A percentile compares a stretch with the other conserved stretches of the same genome.
Evolutionary conservation across 2,329 filamentous ascomycete species (phyloP).

Genomic region (Sporothrix euskadiensis): DNA sequence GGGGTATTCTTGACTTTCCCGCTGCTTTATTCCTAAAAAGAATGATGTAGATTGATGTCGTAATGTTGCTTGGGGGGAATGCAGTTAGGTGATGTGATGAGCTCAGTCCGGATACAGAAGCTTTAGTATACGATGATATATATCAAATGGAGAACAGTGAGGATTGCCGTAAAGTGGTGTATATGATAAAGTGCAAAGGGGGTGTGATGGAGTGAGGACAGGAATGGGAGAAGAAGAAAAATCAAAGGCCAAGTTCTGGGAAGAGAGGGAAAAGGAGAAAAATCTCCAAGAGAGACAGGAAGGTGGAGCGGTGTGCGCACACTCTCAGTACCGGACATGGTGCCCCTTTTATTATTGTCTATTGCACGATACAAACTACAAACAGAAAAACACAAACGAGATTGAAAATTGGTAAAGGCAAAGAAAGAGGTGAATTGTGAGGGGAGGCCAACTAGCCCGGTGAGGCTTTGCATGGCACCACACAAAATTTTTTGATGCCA

Average conservation of each 20-base stretch:
- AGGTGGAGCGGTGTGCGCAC: not conserved
- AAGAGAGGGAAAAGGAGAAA: not conserved
- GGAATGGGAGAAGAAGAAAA: not conserved
- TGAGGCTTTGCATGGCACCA: not conserved
- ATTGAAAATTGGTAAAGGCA: not conserved
- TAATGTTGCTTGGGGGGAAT: too few species aligned
- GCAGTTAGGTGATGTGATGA: not conserved
- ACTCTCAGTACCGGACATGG: not conserved
- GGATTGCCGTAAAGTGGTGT: not conserved
- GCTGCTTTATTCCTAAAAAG: not conserved
- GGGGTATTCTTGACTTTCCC: not conserved
- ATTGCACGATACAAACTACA: conserved; percentile 13
- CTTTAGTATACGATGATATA: not conserved
- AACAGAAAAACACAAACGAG: conserved; percentile 14
- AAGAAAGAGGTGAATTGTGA: not conserved
- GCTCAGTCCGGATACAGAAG: too few species aligned
- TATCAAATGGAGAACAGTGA: not conserved
- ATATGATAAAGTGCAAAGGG: not conserved
- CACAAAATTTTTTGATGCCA: not conserved
- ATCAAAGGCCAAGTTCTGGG: not conserved
- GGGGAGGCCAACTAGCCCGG: not conserved
- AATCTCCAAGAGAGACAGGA: not conserved
- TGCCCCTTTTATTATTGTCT: not conserved
- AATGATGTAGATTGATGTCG: too few species aligned
- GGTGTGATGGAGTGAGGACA: not conserved